These are phyloP conservation scores for Globisporangium cylindrosporum DNA, from an alignment of 352 stramenopile genomes.

Conservation along the genomic window DNA sequence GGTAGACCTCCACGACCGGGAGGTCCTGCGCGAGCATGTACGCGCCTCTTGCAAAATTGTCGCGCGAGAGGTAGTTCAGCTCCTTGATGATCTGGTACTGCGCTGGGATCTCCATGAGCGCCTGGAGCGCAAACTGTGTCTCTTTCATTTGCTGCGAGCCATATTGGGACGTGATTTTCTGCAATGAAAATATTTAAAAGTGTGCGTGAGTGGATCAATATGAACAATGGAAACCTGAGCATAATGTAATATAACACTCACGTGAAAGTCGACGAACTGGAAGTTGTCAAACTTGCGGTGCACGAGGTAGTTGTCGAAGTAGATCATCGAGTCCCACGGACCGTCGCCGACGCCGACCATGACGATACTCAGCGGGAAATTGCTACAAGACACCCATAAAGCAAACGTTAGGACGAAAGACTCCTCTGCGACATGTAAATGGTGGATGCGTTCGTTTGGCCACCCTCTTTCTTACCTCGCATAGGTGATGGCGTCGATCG, in stretches of 20 bases:
- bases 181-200: not conserved
- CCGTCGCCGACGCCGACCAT: slow-evolving; percentile 82
- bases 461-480: slow-evolving; percentile 21
- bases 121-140: slow-evolving; percentile 74
- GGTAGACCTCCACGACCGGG: slow-evolving; percentile 66
- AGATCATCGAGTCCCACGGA: slow-evolving; percentile 79
- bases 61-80: slow-evolving; percentile 50
- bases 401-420: not conserved
- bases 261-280: slow-evolving; percentile 83
- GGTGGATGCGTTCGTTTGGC: not conserved
- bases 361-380: slow-evolving; percentile 77
- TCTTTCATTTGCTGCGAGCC: slow-evolving; percentile 45
- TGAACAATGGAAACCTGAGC: not conserved
- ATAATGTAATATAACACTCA: slow-evolving; percentile 13
- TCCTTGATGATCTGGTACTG: slow-evolving; percentile 81
- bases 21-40: slow-evolving; percentile 52
- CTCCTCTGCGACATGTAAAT: not conserved
- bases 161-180: slow-evolving; percentile 59
- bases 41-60: slow-evolving; percentile 24
- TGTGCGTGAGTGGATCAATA: not conserved
- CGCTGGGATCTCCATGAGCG: slow-evolving; percentile 84
- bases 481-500: slow-evolving; percentile 81
- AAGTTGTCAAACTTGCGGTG: slow-evolving; percentile 87
- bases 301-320: slow-evolving; percentile 77
- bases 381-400: slow-evolving; percentile 26